Percentiles rank a stretch among this genome's conserved stretches.
phyloP scores from a whole-genome alignment of 2,329 filamentous ascomycete species.

The Aspergillus ochraceoroseus region DNA sequence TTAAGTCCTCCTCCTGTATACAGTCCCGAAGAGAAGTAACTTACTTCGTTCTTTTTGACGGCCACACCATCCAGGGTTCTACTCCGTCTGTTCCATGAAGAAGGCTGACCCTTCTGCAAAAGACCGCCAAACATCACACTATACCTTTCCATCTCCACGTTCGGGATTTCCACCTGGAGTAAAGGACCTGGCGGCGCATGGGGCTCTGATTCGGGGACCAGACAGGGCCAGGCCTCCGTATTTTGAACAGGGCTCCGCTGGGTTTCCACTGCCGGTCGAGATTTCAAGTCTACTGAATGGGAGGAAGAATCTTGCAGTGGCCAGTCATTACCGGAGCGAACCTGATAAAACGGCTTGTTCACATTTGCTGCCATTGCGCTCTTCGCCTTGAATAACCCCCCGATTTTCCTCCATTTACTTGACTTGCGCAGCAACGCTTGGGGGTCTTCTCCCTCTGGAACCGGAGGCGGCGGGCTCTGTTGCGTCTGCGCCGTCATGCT shows the following conservation, averaged over 20 bases:
- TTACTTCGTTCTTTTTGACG: constrained; percentile 47
- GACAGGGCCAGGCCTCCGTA: constrained; percentile 22
- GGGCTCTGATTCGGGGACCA: constrained; percentile 23
- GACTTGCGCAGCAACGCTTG: constrained; percentile 31
- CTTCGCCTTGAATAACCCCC: constrained; percentile 42
- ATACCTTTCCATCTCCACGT: constrained; percentile 76
- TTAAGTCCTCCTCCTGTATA: too few species aligned
- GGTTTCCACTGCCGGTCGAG: too few species aligned
- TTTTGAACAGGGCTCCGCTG: constrained; percentile 8
- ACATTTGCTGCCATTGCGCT: constrained; percentile 22
- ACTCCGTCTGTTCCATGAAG: constrained; percentile 36
- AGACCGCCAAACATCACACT: constrained; percentile 88
- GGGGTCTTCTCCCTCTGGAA: constrained; percentile 13
- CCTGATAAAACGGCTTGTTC: constrained; percentile 30
- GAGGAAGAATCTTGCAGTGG: constrained; percentile 21
- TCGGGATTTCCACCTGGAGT: constrained; percentile 75
- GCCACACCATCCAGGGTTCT: constrained; percentile 48
- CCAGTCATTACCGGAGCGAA: constrained; percentile 22
- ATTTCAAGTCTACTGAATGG: constrained; percentile 20
- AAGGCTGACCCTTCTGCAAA: constrained; percentile 47
- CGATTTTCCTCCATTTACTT: constrained; percentile 48
- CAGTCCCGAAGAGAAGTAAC: not conserved
- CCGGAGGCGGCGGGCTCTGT: constrained; percentile 14
- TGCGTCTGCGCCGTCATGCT: constrained; percentile 17
- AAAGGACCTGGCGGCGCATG: constrained; percentile 35